Evolutionary conservation across 2,329 filamentous ascomycete species (phyloP), one percentile per base, ranked within the genome.

Genomic region (Diaporthe citriasiana): DNA sequence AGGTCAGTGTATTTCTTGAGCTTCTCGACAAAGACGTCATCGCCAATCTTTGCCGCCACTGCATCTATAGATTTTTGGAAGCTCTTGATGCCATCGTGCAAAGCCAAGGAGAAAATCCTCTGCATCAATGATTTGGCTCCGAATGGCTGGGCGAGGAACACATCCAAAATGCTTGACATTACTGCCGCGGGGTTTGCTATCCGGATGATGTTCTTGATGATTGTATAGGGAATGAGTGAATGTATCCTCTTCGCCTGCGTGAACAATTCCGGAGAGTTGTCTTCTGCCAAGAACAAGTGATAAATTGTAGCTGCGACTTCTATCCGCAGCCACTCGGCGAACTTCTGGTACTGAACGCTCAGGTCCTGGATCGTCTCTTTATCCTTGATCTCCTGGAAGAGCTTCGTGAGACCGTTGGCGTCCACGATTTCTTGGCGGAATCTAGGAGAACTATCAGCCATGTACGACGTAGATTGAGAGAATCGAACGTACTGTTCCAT

Each of bases 281-380:
- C 97, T 82, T 99, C 97, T 8, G 97, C 97, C 57, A 99, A 89
- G 87, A 99, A 99, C 45, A 99, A 87, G 82, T 99, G 97, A 81
- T 99, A 99, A 74, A 98, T 91, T 30, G 97, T 98, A 53, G 97
- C 97, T 33, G 97, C 97, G 65, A 99, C 93, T 84, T 99, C 97
- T 80, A 99, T 99, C 51, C 97, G 93, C 68, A 98, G 87, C 97
- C 97, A 99, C 83, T 99, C 97, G 25, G 96, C 96, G 81, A 99
- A 98, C 82, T 98, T 99, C 80, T 97, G 94, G 82, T 98, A 98
- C 82, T 98, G 95, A 15, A 97, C 93, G 80, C 94, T 97, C 70
- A 99, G 89, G 78, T 98, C 95, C 76, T 91, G 89, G 70, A 99
- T 96, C 5, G 90, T 95, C 74, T 94, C 89, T 85, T 98, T 98